Conservation (phyloP, 176 grass and related monocot genomes). For the Rhynchospora breviuscula region DNA sequence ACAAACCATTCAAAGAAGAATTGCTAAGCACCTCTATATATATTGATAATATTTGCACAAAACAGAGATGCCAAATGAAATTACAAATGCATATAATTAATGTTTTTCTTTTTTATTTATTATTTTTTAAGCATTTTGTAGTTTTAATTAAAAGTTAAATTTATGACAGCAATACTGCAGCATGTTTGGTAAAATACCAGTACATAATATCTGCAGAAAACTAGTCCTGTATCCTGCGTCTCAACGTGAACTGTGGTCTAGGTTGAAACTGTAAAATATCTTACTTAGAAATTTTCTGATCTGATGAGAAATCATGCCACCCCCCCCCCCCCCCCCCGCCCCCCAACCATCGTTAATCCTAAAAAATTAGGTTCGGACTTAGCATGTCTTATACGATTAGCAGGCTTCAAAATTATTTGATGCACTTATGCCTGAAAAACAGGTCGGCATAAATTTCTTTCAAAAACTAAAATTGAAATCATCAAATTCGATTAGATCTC, state of each 20-base stretch:
- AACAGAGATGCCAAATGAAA: not conserved
- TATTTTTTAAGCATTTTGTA: not conserved
- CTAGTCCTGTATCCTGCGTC: not conserved
- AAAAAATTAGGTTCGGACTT: not conserved
- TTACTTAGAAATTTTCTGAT: not conserved
- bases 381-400: not conserved
- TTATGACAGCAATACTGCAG: not conserved
- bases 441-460: not conserved
- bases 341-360: not conserved
- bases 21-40: not conserved
- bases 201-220: not conserved
- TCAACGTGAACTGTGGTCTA: not conserved
- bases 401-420: not conserved
- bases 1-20: too few relatives aligned
- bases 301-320: not conserved
- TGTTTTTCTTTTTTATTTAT: not conserved
- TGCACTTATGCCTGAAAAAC: too few relatives aligned
- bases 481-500: slow-evolving; percentile 8
- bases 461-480: not conserved
- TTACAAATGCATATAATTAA: not conserved
- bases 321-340: too few relatives aligned
- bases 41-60: not conserved
- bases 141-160: not conserved
- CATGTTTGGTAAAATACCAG: not conserved
- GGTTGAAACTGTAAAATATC: not conserved